Base-by-base conservation (phyloP, 176 grass and related monocot genomes). In the Ampelocalamus luodianensis region DNA sequence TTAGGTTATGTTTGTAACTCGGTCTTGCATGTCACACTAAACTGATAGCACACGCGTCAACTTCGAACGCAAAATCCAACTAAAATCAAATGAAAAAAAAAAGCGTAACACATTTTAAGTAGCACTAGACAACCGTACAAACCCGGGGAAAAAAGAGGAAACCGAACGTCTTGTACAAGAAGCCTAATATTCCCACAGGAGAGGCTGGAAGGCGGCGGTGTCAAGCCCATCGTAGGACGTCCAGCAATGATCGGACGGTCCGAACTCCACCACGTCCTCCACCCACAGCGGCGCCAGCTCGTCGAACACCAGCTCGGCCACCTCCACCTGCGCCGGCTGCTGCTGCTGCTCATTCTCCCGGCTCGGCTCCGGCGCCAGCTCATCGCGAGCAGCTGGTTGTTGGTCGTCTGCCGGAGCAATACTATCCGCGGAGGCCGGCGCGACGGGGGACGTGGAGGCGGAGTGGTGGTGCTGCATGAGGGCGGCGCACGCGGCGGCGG, bases 401-500 rank as follows among this genome's bases (percentile, higher is more conserved):
- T 63, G 81, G 38, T 20, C 45, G 0, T 17, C 11, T 5, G 38
- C 73, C 7, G 37, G 46, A 1, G 58, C 40, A 18, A 39, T 11
- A 14, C 43, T 5, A 34, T 24, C 3, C 13, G 10, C 5, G 0
- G 54, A 20, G 71, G 6, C 4, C 1, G 64, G 34, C 9, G 77
- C 4, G 0, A 66, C 6, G 3, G n/a, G 7, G 23, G 55, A 26
- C 8, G 72, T 45, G 24, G 82, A 5, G 0, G 68, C 11, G 3
- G 14, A n/a, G 15, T 20, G 22, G 32, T 42, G 40, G 39, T 63
- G 63, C 3, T 92, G 83, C 79, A 95, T 89, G 79, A 91, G 68
- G 0, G 96, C 96, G 3, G 93, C 96, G 38, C 81, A 75, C 6
- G 93, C 84, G 14, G 96, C 96, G 65, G 96, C 96, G 46, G 89